phyloP scores from a whole-genome alignment of 2,329 filamentous ascomycete genomes.

The Blumeria graminis region DNA sequence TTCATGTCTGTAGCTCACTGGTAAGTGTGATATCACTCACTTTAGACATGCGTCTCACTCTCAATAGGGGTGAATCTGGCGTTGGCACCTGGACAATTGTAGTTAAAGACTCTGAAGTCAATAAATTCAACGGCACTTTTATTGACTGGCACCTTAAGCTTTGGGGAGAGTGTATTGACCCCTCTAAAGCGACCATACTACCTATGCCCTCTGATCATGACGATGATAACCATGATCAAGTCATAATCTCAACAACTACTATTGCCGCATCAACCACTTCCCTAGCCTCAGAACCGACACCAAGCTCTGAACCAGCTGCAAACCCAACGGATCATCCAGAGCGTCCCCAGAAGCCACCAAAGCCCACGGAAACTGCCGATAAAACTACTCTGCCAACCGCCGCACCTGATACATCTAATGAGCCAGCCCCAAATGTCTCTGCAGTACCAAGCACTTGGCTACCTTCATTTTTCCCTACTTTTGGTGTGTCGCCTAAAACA shows the following conservation, averaged over 20 bases:
- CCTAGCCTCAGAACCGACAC: slow-evolving; percentile 23
- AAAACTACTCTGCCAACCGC: slow-evolving; percentile 5
- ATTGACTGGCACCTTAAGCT: slow-evolving; percentile 83
- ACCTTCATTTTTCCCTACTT: slow-evolving; percentile 71
- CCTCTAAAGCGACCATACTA: slow-evolving; percentile 43
- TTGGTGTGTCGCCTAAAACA: slow-evolving; percentile 66
- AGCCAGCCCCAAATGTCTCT: slow-evolving; percentile 12
- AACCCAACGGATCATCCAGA: slow-evolving; percentile 39
- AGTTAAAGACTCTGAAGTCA: slow-evolving; percentile 61
- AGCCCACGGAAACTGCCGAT: slow-evolving; percentile 11
- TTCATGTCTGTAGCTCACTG: slow-evolving; percentile 98
- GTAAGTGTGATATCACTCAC: slow-evolving; percentile 23
- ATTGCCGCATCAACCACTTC: slow-evolving; percentile 22
- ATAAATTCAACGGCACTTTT: slow-evolving; percentile 55
- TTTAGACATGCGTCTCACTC: slow-evolving; percentile 9
- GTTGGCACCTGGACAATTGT: slow-evolving; percentile 78
- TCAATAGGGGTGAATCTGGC: slow-evolving; percentile 58
- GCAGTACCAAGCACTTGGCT: slow-evolving; percentile 27
- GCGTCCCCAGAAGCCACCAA: slow-evolving; percentile 26
- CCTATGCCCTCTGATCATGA: slow-evolving; percentile 68
- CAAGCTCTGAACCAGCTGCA: slow-evolving; percentile 15
- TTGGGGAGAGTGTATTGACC: slow-evolving; percentile 74
- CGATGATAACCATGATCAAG: slow-evolving; percentile 53
- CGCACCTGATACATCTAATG: slow-evolving; percentile 5
- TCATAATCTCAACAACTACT: slow-evolving; percentile 36